Evolutionary conservation across 441 rosid species (phyloP), one percentile per base, ranked within the genome.

Genomic region (Heliophila coronopifolia): DNA sequence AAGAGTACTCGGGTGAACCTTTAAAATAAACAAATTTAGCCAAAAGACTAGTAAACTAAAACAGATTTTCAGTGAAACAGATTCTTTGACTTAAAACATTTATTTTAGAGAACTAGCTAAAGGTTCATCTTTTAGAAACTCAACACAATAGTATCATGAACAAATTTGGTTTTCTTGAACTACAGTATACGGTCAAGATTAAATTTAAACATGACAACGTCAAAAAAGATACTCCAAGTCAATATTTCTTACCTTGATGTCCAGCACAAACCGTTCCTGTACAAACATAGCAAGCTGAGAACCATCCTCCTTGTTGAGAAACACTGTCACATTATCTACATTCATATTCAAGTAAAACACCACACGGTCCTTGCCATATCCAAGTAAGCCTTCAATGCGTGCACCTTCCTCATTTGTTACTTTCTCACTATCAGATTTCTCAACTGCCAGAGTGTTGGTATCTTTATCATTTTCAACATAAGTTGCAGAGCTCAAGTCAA

Each of bases 271-370:
- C 58, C 84, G 76, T 79, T 94, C 99, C 73, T 86, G 99, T 59
- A 89, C 93, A 59, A 94, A 81, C 86, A 81, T 77, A 13, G 96
- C 97, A 71, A 90, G 94, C 73, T 90, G 96, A 59, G 95, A 81
- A 47, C 91, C 88, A 68, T 94, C 97, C 86, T 94, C 99, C 67
- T 86, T 86, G 72, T 78, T 90, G 44, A 94, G 94, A 81, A 85
- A 79, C 64, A 94, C 75, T 23, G 93, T 78, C 55, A 94, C 96
- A 66, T 83, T 83, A 66, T 83, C 94, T 16, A 94, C 83, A 61
- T 89, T 89, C 98, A 90, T 86, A 76, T 62, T 75, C 40, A 94
- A 73, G 73, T 76, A 70, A 69, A 94, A 94, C 43, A 94, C 95
- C 28, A 84, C 96, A 60, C 98, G 99, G 28, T 70, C 82, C 81